Evolutionary conservation across 805 yeast species (phyloP), one percentile per base, ranked within the genome.

Genomic region (Clavispora fructus): DNA sequence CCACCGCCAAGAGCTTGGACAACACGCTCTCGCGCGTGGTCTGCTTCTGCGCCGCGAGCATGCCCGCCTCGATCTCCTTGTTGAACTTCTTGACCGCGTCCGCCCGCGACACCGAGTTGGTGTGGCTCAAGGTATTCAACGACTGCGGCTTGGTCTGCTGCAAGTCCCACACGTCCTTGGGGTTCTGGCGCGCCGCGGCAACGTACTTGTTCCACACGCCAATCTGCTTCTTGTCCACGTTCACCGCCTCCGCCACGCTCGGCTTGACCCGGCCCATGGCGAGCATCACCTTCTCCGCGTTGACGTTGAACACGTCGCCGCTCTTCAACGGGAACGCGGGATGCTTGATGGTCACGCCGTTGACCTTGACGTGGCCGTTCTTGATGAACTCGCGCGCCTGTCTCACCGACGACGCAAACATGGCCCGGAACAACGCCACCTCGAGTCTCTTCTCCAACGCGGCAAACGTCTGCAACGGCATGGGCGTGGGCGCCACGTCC

Each of bases 341-440:
- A 56, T 86, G 87, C 56, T 76, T 78, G 50, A 91, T 83, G 13
- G 71, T 74, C 31, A 84, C 78, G 9, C 96, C 97, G 61, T 92
- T 94, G 35, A 92, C 98, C 52, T 74, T 71, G 11, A 92, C 98
- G 53, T 83, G 73, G 1, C 96, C 95, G 40, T 81, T 82, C 13
- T 87, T 65, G 49, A 94, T 83, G 58, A 86, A 89, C 61, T 87
- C 90, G 56, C 97, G 80, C 2, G 99, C 96, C 68, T 92, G 98
- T 73, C 97, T 83, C 4, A 89, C 80, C 7, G 96, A 86, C 6
- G 95, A 80, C 6, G 98, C 96, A 71, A 92, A 90, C 86, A 92
- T 77, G 16, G 97, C 75, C 67, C 99, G 82, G 71, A 88, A 94
- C 10, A 92, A 58, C 2, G 97, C 97, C 61, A 85, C 79, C 64